Evolutionary conservation across 2,329 filamentous ascomycete species (phyloP), one percentile per base, ranked within the genome.

Genomic region (Fusarium graminum): DNA sequence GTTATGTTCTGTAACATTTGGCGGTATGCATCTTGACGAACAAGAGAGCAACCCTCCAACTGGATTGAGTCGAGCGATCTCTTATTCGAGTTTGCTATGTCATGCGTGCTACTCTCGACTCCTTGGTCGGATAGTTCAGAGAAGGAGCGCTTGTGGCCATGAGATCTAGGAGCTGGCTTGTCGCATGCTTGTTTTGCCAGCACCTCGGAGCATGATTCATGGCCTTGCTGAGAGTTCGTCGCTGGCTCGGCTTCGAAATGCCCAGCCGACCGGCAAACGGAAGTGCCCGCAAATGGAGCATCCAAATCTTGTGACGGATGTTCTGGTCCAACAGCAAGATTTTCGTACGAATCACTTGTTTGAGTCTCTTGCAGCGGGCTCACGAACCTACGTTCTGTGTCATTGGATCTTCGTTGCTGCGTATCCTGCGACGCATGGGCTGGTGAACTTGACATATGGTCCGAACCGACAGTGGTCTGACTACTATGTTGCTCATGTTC

Each of bases 21-120:
- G 8, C 54, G 40, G 42, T 79, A 80, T 3, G 79, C 79, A 7
- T 78, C 75, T 14, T 55, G 66, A 10, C 76, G 72, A 7, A 67
- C 28, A 7, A 55, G 50, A 3, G 76, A 78, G 53, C 70, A 59
- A 2, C 47, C 47, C 16, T 54, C 53, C 14, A 59, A 61, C 7
- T 67, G 56, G 3, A 4, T 47, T 4, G 70, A 74, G 1, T 44
- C 44, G 28, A 63, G 55, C 9, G 70, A 69, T 4, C 51, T 41
- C 1, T 53, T 49, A 10, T 61, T 61, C 1, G 44, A 32, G 22
- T 63, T 60, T 7, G 60, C 65, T 4, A 52, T 64, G 5, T 51
- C 41, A 12, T 25, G 22, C 9, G 14, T 13, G 17, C 25, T 12
- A 3, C 19, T 29, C 3, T 40, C 50, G 7, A 52, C 39, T 2